Evolutionary conservation across 352 stramenopile genomes (phyloP).

Genomic region (Phytophthora fragariae): DNA sequence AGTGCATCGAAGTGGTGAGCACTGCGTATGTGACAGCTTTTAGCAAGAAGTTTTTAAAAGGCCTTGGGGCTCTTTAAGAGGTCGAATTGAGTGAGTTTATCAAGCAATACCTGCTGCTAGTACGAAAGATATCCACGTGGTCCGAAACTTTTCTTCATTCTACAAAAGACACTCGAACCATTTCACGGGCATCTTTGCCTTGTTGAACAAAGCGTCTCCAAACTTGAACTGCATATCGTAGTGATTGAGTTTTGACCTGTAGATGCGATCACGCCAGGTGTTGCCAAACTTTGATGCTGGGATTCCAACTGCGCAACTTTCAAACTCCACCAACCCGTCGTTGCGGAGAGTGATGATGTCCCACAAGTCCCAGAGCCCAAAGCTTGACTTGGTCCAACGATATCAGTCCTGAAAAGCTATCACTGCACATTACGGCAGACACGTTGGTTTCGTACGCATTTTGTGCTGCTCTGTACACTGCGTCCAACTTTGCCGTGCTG

Average conservation of each 20-base stretch:
- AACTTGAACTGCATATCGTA: slow-evolving; percentile 42
- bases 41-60: too few species aligned
- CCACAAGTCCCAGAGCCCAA: not conserved
- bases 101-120: too few species aligned
- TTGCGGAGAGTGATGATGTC: slow-evolving; percentile 1
- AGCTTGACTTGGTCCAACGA: slow-evolving; percentile 16
- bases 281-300: slow-evolving; percentile 31
- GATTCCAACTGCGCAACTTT: slow-evolving; percentile 37
- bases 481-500: slow-evolving; percentile 21
- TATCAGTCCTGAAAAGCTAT: slow-evolving; percentile 34
- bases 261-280: slow-evolving; percentile 30
- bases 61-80: too few species aligned
- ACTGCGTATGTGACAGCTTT: too few species aligned
- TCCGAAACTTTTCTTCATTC: not conserved
- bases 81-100: too few species aligned
- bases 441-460: slow-evolving; percentile 32
- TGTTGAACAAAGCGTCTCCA: slow-evolving; percentile 38
- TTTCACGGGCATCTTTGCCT: slow-evolving; percentile 38
- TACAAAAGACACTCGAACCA: slow-evolving; percentile 42
- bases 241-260: slow-evolving; percentile 48
- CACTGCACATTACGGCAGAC: slow-evolving; percentile 45
- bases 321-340: slow-evolving; percentile 46
- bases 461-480: slow-evolving; percentile 36
- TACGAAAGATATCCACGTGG: too few species aligned
- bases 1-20: too few species aligned